These are phyloP conservation scores for Adansonia digitata DNA, from an alignment of 345 rosid genomes.

Conservation along the genomic window DNA sequence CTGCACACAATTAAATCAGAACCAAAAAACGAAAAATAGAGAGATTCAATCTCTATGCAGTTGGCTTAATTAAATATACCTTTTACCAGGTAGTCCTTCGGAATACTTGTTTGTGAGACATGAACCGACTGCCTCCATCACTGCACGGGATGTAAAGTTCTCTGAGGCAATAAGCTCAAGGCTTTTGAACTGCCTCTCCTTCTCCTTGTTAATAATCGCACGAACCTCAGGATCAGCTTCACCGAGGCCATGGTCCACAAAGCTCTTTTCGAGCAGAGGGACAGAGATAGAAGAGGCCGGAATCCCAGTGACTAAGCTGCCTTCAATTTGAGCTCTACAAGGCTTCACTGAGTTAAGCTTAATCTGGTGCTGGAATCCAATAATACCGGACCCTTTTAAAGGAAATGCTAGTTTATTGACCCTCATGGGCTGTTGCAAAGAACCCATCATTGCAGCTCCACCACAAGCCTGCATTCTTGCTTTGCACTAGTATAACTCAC, in stretches of 20 bases:
- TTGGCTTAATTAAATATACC: constrained; percentile 33
- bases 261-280: constrained; percentile 43
- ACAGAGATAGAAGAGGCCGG: constrained; percentile 52
- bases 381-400: constrained; percentile 21
- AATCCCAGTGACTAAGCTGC: constrained; percentile 44
- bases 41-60: background rate
- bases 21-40: constrained; percentile 5
- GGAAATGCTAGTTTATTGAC: constrained; percentile 35
- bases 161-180: constrained; percentile 93
- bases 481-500: background rate
- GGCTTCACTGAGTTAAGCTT: constrained; percentile 40
- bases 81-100: constrained; percentile 92
- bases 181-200: constrained; percentile 80
- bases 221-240: constrained; percentile 77
- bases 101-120: constrained; percentile 93
- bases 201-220: constrained; percentile 62
- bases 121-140: constrained; percentile 96
- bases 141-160: constrained; percentile 90
- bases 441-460: constrained; percentile 51
- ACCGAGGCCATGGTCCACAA: constrained; percentile 49
- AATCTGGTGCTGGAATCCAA: constrained; percentile 36
- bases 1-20: background rate
- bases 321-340: constrained; percentile 32
- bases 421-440: constrained; percentile 50
- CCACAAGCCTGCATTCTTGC: constrained; percentile 46